A percentile compares a stretch with the other conserved stretches of the same genome.
Conservation (phyloP, 345 rosid genomes). For the Citrus unshiu region DNA sequence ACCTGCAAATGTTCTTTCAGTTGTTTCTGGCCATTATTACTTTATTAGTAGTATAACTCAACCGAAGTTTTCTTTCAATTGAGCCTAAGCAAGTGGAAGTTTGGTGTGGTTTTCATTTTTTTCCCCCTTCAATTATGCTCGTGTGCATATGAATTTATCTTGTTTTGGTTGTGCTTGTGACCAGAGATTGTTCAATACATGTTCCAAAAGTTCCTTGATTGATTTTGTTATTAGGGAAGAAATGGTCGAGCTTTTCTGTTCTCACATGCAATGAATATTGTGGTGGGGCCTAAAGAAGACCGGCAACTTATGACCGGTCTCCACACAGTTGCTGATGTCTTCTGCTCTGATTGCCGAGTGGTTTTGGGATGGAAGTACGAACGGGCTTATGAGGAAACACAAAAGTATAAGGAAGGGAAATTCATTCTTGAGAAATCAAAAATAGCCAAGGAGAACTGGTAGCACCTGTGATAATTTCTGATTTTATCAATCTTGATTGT, state of each 20-base stretch:
- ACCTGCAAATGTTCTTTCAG: neutral
- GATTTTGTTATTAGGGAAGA: slow-evolving; percentile 29
- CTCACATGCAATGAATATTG: slow-evolving; percentile 37
- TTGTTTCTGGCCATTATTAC: neutral
- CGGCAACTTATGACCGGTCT: slow-evolving; percentile 38
- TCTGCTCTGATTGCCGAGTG: slow-evolving; percentile 30
- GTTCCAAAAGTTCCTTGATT: neutral
- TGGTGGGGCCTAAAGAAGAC: slow-evolving; percentile 36
- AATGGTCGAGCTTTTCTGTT: slow-evolving; percentile 39
- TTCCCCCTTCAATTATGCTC: neutral
- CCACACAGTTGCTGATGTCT: slow-evolving; percentile 38
- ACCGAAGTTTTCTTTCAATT: neutral
- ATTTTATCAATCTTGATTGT: neutral
- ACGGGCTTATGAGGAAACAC: slow-evolving; percentile 37
- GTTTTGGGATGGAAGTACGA: slow-evolving; percentile 44
- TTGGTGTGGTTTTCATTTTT: neutral
- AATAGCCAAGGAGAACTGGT: slow-evolving; percentile 37
- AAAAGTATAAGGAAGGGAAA: slow-evolving; percentile 43
- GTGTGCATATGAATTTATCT: neutral
- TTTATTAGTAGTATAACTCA: neutral
- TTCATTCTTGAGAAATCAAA: slow-evolving; percentile 40
- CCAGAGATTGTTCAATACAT: neutral
- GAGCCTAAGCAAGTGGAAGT: neutral
- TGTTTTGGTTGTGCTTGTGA: neutral
- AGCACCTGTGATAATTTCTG: slow-evolving; percentile 4